Evolutionary conservation across 805 yeast genomes (phyloP).

Genomic region (Peterozyma xylosa): DNA sequence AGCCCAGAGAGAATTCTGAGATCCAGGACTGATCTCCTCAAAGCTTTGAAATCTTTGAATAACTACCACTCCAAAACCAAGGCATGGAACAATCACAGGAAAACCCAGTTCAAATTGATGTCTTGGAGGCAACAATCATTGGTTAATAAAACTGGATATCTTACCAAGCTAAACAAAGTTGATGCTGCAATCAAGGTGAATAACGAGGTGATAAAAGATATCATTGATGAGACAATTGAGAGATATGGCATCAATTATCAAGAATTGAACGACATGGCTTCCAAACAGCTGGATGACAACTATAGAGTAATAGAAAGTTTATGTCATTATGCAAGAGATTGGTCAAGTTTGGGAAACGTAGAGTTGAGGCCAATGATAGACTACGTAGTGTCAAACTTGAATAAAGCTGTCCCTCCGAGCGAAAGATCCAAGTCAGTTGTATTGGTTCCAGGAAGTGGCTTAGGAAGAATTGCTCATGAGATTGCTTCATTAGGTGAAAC

Average conservation of each 20-base stretch:
- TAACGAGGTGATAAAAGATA: constrained; percentile 32
- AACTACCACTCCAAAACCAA: constrained; percentile 31
- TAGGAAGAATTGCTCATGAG: constrained; percentile 71
- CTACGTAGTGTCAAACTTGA: constrained; percentile 41
- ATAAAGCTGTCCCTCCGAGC: constrained; percentile 19
- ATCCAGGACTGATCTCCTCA: constrained; percentile 20
- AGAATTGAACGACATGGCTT: constrained; percentile 31
- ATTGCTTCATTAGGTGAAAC: constrained; percentile 24
- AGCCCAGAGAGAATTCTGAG: constrained; percentile 4
- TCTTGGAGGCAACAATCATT: constrained; percentile 49
- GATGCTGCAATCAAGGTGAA: constrained; percentile 43
- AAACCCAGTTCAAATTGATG: constrained; percentile 17
- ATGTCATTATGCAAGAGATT: constrained; percentile 75
- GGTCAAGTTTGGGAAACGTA: constrained; percentile 42
- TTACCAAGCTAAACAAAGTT: constrained; percentile 39
- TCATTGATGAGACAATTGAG: constrained; percentile 31
- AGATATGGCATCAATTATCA: constrained; percentile 28
- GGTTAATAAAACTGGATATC: constrained; percentile 45
- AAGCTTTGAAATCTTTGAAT: constrained; percentile 39
- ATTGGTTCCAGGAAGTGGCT: constrained; percentile 83
- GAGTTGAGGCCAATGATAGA: constrained; percentile 48
- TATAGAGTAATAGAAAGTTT: constrained; percentile 58
- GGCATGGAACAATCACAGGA: constrained; percentile 36
- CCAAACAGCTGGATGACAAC: constrained; percentile 17
- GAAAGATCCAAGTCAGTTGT: constrained; percentile 36